Conservation (phyloP, 441 rosid species). For the Biscutella auriculata region DNA sequence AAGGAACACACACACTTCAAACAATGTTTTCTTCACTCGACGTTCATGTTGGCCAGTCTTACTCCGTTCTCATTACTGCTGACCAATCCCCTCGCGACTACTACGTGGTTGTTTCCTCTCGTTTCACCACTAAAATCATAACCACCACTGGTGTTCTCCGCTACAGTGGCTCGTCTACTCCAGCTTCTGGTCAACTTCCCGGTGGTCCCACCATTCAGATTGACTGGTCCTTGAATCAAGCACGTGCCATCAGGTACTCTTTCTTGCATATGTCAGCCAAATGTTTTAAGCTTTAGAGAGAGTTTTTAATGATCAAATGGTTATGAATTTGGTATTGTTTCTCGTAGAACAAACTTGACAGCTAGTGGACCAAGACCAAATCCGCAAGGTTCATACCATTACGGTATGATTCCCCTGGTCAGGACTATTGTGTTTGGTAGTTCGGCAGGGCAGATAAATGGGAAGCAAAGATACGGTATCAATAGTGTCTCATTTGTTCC, state of each 20-base stretch:
- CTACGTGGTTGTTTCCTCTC: slow-evolving; percentile 71
- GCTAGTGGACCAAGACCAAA: slow-evolving; percentile 99
- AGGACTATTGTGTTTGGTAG: slow-evolving; percentile 55
- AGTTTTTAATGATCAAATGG: neutral
- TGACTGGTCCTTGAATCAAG: slow-evolving; percentile 90
- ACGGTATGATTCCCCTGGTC: slow-evolving; percentile 68
- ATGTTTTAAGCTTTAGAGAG: neutral
- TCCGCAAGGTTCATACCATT: slow-evolving; percentile 97
- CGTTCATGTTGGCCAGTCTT: slow-evolving; percentile 81
- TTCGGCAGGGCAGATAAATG: slow-evolving; percentile 63
- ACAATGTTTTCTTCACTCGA: slow-evolving; percentile 61
- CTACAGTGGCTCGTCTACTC: slow-evolving; percentile 62
- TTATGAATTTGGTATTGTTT: neutral
- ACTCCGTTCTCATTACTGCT: slow-evolving; percentile 69
- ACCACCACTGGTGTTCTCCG: slow-evolving; percentile 58
- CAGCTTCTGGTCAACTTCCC: slow-evolving; percentile 61
- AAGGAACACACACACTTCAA: slow-evolving; percentile 86
- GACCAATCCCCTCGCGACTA: slow-evolving; percentile 75
- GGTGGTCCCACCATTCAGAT: slow-evolving; percentile 69
- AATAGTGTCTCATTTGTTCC: slow-evolving; percentile 68
- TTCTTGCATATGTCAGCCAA: neutral
- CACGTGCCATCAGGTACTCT: slow-evolving; percentile 67
- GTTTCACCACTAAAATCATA: slow-evolving; percentile 47
- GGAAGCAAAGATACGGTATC: slow-evolving; percentile 81
- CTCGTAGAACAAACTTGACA: slow-evolving; percentile 69